Base-by-base conservation (phyloP, 257 asterid genomes). In the Penstemon newberryi region DNA sequence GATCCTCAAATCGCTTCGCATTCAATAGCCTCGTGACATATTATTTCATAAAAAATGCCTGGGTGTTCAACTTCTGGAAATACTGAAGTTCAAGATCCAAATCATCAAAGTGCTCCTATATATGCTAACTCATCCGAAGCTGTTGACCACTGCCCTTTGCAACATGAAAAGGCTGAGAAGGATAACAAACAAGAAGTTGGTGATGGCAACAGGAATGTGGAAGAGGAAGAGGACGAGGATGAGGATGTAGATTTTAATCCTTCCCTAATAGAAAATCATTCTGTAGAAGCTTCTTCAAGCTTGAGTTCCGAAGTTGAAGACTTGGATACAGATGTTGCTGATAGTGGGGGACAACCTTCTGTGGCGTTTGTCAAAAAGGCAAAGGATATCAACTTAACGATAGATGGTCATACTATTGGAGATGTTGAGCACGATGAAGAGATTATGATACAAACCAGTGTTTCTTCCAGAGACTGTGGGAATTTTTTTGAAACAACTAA, bases 241-340 rank as follows among this genome's bases (percentile, higher is more conserved):
- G 97, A 86, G 78, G 98, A 93, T 85, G 82, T 79, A 33, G 97
- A 90, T 77, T 93, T 90, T 76, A 87, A 85, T 79, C 97, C 99
- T 49, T 84, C 86, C 60, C 78, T 87, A 5, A 85, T 76, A 75
- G 96, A 86, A 72, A 70, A 83, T 38, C 80, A 77, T 79, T 86
- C 90, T 43, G 70, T 57, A 42, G 98, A 90, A 74, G 97, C 92
- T 74, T 86, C 95, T 72, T 93, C 99, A 43, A 87, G 96, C 82
- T 67, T 90, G 82, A 93, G 96, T 77, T 93, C 99, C 44, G 96
- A 90, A 77, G 80, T 82, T 55, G 97, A 90, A 70, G 94, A 86
- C 80, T 67, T 90, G 87, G 96, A 88, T 60, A 71, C 77, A 50
- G 89, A 89, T 73, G 78, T 75, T 78, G 87, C 77, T 66, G 91